Evolutionary conservation across 768 basidiomycete genomes (phyloP), one percentile per base, ranked within the genome.

Genomic region (Leccinum incarnatum): DNA sequence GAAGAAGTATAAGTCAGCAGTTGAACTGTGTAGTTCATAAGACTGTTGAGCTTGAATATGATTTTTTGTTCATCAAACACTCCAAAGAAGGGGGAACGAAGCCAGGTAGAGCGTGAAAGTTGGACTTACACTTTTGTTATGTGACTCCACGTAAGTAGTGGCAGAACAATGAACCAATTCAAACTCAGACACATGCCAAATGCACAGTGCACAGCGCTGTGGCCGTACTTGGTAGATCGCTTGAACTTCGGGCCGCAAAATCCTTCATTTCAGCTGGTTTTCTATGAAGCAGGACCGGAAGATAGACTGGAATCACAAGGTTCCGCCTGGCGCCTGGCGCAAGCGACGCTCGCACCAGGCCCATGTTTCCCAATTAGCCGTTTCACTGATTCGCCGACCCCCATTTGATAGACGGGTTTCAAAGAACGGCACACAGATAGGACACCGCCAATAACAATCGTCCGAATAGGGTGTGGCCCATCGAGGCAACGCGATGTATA

Each of bases 41-140:
- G 77, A 78, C 75, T 78, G 77, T 78, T 78, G 77, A 78, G 77
- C 76, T 79, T 78, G 77, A 77, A 75, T 76, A 72, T 76, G 75
- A 73, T 70, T 45, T 70, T 58, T 63, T 58, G 49, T 69, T 78
- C 78, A 78, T 78, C 77, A 74, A 63, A 49, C 10, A 30, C 29
- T 30, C 29, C 29, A 30, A 32, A 34, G 32, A 34, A 34, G 32
- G 32, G 12, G 32, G 32, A 34, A 34, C 12, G 32, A 34, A 34
- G 32, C 32, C 32, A 12, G 12, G 32, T 34, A 14, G 14, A 34
- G 12, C 12, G 32, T 34, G 32, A 34, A 32, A 34, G 32, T 34
- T 34, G 32, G 32, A 34, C 32, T 34, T 14, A 34, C 12, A 30
- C 30, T 30, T 30, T 30, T 30, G 10, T 30, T 30, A 30, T 30